These are phyloP conservation scores for Populus hybrid DNA, from an alignment of 441 rosid species.

Conservation along the genomic window DNA sequence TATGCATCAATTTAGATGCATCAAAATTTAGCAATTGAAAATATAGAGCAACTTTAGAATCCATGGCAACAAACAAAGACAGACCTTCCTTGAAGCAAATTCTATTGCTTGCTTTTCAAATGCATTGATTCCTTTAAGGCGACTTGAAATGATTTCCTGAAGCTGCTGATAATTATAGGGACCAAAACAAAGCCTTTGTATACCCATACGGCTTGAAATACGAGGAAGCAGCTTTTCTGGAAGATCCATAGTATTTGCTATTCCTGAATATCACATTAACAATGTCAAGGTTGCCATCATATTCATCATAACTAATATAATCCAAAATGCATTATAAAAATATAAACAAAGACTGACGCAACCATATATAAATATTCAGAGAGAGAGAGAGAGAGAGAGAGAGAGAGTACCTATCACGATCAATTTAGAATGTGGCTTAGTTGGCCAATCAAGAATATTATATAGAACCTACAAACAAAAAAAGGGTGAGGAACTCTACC, in stretches of 20 bases:
- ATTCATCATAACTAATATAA: conserved; percentile 7
- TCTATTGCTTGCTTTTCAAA: conserved; percentile 95
- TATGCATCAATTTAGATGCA: not conserved
- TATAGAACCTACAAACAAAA: conserved; percentile 58
- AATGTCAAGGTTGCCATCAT: conserved; percentile 9
- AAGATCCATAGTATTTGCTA: conserved; percentile 99
- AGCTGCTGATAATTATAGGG: conserved; percentile 92
- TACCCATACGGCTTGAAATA: conserved; percentile 95
- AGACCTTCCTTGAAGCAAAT: conserved; percentile 92
- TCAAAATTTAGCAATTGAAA: not conserved
- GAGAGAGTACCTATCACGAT: conserved; percentile 63
- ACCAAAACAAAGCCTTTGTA: conserved; percentile 94
- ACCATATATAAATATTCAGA: not conserved
- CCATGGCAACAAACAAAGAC: conserved; percentile 9
- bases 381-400: conserved; percentile 5
- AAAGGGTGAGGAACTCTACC: conserved; percentile 13
- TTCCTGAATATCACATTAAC: conserved; percentile 43
- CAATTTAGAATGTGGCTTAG: conserved; percentile 77
- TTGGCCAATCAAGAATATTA: conserved; percentile 97
- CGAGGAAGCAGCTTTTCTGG: conserved; percentile 99
- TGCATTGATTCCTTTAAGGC: conserved; percentile 75
- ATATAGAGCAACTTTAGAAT: conserved; percentile 3
- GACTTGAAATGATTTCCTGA: conserved; percentile 86
- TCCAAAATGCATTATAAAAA: not conserved
- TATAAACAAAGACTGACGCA: not conserved